These are phyloP conservation scores for Globisporangium middletonii DNA, from an alignment of 352 stramenopile species.

Conservation along the genomic window DNA sequence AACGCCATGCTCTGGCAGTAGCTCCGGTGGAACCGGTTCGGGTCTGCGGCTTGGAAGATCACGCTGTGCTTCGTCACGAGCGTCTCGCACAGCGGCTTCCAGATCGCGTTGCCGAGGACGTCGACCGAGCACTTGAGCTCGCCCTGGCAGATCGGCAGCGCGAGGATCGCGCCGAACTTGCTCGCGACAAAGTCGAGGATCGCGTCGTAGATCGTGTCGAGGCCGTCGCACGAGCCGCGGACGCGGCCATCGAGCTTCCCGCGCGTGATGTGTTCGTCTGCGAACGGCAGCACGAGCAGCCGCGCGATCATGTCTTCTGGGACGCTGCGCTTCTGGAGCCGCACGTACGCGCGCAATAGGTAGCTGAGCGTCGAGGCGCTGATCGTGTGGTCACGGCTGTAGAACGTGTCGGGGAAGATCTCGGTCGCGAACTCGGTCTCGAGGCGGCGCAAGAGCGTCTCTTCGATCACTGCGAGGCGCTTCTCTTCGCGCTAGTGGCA, in stretches of 20 bases:
- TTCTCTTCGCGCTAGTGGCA: constrained; percentile 54
- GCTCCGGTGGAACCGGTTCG: constrained; percentile 74
- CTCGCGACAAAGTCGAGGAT: constrained; percentile 67
- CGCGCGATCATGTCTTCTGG: constrained; percentile 79
- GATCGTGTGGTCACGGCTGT: constrained; percentile 73
- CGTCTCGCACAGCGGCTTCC: constrained; percentile 67
- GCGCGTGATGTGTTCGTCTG: constrained; percentile 71
- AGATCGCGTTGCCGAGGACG: constrained; percentile 76
- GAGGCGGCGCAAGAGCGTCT: constrained; percentile 59
- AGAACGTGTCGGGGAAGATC: constrained; percentile 85
- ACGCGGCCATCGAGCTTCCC: constrained; percentile 65
- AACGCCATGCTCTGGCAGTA: constrained; percentile 79
- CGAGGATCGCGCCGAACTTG: constrained; percentile 61
- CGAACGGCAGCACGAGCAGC: constrained; percentile 70
- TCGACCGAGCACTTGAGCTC: constrained; percentile 65
- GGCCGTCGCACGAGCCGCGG: constrained; percentile 71
- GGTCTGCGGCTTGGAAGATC: constrained; percentile 79
- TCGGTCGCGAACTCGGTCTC: constrained; percentile 84
- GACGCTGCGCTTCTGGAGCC: constrained; percentile 68
- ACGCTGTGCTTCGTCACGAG: constrained; percentile 65
- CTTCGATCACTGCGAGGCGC: constrained; percentile 57
- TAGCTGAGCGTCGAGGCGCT: constrained; percentile 58
- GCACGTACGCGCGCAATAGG: constrained; percentile 66
- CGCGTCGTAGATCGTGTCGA: constrained; percentile 63
- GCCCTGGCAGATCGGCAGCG: constrained; percentile 59